Conservation (phyloP, 345 rosid species). For the Erucastrum elatum region DNA sequence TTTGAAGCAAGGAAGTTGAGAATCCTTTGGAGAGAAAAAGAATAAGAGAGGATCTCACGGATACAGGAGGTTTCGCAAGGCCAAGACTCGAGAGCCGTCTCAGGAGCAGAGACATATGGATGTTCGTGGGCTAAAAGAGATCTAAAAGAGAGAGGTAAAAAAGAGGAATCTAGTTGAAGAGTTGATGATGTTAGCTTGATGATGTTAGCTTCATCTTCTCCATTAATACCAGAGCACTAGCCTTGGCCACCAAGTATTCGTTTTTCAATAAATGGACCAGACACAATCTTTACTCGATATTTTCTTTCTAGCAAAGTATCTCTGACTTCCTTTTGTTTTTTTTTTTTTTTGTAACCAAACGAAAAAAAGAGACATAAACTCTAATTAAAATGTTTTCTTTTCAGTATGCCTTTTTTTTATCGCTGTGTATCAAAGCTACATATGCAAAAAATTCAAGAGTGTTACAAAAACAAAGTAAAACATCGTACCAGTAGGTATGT, state of each 20-base stretch:
- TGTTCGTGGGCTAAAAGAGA: too few species aligned
- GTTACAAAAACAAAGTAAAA: too few species aligned
- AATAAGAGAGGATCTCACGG: background rate
- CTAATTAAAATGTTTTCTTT: background rate
- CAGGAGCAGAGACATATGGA: conserved; percentile 13
- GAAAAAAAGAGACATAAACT: too few species aligned
- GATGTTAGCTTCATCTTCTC: background rate
- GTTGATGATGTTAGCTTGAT: background rate
- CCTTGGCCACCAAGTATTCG: background rate
- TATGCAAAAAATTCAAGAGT: too few species aligned
- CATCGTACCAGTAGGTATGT: too few species aligned
- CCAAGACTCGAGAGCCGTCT: background rate
- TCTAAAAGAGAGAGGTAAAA: background rate
- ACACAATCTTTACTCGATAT: background rate
- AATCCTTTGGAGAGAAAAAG: background rate
- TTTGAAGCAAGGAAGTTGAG: background rate
- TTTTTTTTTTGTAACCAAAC: background rate
- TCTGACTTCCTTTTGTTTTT: background rate
- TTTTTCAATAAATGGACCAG: background rate
- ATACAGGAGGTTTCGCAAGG: background rate
- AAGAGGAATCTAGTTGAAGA: background rate
- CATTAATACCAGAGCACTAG: background rate
- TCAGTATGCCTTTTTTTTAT: too few species aligned
- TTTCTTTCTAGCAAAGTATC: background rate
- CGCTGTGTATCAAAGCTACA: too few species aligned